Evolutionary conservation across 2,329 filamentous ascomycete genomes (phyloP).

Genomic region (Whalleya microplaca): DNA sequence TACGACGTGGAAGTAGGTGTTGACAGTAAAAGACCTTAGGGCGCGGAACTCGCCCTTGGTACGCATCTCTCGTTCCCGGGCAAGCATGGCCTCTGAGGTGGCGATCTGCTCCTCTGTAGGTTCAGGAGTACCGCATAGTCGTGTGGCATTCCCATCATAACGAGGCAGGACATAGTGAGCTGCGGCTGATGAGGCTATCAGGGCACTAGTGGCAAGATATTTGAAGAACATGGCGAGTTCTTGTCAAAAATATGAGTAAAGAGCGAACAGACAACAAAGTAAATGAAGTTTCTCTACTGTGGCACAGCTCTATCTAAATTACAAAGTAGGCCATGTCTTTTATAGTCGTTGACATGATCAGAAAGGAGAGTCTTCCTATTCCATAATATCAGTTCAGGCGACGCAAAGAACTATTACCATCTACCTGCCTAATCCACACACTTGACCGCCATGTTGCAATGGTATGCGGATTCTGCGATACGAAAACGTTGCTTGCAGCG

Average conservation of each 20-base stretch:
- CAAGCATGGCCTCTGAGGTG: constrained; percentile 29
- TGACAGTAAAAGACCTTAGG: constrained; percentile 37
- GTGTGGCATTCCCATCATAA: constrained; percentile 16
- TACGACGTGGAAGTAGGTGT: constrained; percentile 46
- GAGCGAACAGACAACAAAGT: not conserved
- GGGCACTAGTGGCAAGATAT: constrained; percentile 19
- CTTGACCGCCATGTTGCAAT: constrained; percentile 3
- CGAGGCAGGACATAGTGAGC: constrained; percentile 24
- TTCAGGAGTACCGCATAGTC: constrained; percentile 34
- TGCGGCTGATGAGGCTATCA: constrained; percentile 30
- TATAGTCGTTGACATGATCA: constrained; percentile 9
- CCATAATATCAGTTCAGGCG: constrained; percentile 5
- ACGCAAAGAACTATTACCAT: constrained; percentile 5
- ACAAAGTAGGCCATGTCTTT: not conserved
- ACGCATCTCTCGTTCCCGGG: constrained; percentile 28
- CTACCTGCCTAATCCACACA: constrained; percentile 25
- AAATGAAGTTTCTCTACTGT: not conserved
- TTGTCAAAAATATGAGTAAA: not conserved
- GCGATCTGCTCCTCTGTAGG: constrained; percentile 34
- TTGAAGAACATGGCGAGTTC: constrained; percentile 31
- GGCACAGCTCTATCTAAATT: not conserved
- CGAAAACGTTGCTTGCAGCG: constrained; percentile 10
- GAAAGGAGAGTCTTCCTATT: not conserved
- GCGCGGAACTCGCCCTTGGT: constrained; percentile 26
- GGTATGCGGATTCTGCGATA: constrained; percentile 3